A percentile compares a stretch with the other conserved stretches of the same genome.
phyloP scores from a whole-genome alignment of 495 filamentous ascomycete genomes.

The Neurospora sp. region DNA sequence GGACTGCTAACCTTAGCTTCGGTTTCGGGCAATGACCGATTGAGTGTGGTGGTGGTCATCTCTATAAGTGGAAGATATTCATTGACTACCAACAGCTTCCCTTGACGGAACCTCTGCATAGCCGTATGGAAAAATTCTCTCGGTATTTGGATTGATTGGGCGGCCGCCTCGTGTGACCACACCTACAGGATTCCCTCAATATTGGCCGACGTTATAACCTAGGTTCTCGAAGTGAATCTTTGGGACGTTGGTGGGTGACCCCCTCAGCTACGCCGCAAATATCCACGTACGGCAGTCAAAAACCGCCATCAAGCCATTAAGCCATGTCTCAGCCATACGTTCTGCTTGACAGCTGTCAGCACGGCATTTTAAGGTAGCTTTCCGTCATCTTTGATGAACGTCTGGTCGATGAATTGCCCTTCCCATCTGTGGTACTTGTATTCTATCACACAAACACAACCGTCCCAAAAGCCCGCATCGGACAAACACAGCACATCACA shows the following conservation, averaged over 20 bases:
- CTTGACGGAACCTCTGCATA: neutral
- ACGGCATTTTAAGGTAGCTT: neutral
- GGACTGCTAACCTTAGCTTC: neutral
- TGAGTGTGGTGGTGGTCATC: neutral
- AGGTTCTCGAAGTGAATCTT: neutral
- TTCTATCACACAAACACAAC: neutral
- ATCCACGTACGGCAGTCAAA: neutral
- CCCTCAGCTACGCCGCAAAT: neutral
- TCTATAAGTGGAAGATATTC: neutral
- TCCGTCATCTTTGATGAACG: neutral
- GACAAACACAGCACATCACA: neutral
- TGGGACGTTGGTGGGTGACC: neutral
- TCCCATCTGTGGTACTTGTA: neutral
- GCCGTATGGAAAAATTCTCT: neutral
- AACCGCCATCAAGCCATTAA: neutral
- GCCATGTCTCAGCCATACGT: neutral
- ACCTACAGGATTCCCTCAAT: neutral
- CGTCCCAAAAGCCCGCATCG: neutral
- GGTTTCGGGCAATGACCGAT: neutral
- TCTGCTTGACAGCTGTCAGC: neutral
- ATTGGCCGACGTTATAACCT: too few relatives aligned
- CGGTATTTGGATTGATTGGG: neutral
- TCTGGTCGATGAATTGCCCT: too few relatives aligned
- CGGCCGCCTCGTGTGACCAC: neutral
- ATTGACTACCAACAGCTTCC: too few relatives aligned